Conservation (phyloP, 179 eudicot species). For the Silene coronaria region DNA sequence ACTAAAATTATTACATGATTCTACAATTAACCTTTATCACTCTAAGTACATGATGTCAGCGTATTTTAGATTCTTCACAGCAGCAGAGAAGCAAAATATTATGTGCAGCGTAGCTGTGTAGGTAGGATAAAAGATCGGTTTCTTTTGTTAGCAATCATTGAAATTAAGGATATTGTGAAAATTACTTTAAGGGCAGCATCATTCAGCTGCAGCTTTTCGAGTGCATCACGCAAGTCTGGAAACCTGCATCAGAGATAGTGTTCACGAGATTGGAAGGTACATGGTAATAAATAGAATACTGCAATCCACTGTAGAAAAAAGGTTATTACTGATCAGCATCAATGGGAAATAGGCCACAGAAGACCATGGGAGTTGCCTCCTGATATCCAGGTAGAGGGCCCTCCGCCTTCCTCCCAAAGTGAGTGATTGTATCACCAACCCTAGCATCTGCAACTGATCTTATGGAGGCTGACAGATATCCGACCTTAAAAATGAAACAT, state of each 20-base stretch:
- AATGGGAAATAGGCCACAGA: slow-evolving; percentile 93
- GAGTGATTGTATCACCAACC: slow-evolving; percentile 95
- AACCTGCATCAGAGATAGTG: slow-evolving; percentile 45
- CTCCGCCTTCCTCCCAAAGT: slow-evolving; percentile 61
- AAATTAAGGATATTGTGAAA: neutral
- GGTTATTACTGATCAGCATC: slow-evolving; percentile 82
- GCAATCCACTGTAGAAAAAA: neutral
- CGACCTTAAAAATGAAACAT: slow-evolving; percentile 48
- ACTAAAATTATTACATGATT: neutral
- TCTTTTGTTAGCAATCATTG: neutral
- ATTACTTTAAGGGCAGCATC: slow-evolving; percentile 91
- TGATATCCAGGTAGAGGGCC: slow-evolving; percentile 81
- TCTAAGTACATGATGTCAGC: neutral
- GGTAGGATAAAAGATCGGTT: neutral
- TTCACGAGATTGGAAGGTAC: slow-evolving; percentile 6
- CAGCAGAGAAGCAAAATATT: neutral
- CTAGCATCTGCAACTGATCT: slow-evolving; percentile 98
- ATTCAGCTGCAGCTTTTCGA: slow-evolving; percentile 93
- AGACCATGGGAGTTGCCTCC: slow-evolving; percentile 93
- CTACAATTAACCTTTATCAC: neutral
- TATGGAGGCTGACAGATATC: slow-evolving; percentile 89
- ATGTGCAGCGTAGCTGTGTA: neutral
- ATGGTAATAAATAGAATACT: neutral
- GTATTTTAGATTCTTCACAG: neutral
- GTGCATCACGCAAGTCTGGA: slow-evolving; percentile 88